These are phyloP conservation scores for Kwoniella sp. DNA, from an alignment of 768 basidiomycete species.

Conservation along the genomic window DNA sequence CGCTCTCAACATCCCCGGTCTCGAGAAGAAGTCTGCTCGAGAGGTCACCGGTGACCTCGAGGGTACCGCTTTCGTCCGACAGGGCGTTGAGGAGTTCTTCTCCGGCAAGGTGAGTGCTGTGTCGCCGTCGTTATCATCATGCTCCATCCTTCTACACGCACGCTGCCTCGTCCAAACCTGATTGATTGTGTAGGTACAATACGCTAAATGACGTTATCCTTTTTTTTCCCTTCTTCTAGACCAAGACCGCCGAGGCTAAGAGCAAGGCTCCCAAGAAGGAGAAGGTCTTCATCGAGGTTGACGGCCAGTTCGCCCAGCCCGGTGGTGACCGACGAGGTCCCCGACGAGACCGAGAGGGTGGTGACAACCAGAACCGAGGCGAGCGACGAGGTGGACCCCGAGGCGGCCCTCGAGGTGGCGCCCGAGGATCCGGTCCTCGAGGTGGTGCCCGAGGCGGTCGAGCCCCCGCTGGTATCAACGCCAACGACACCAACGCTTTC, in stretches of 20 bases:
- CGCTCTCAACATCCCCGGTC: conserved; percentile 52
- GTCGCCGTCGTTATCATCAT: background rate
- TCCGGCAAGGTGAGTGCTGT: conserved; percentile 76
- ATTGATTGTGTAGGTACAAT: no score
- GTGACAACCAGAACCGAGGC: conserved; percentile 40
- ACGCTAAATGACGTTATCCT: no score
- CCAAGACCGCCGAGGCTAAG: conserved; percentile 48
- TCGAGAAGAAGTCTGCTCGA: conserved; percentile 79
- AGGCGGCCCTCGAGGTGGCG: conserved; percentile 59
- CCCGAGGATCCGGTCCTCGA: conserved; percentile 57
- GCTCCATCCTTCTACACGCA: no score
- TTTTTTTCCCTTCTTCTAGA: no score
- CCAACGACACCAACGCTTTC: conserved; percentile 84
- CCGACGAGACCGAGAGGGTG: conserved; percentile 57
- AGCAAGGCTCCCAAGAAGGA: conserved; percentile 57
- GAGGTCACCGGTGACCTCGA: conserved; percentile 65
- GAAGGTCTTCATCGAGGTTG: conserved; percentile 89
- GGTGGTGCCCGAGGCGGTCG: conserved; percentile 55
- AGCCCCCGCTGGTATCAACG: conserved; percentile 61
- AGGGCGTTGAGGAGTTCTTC: conserved; percentile 72
- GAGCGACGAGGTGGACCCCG: conserved; percentile 59
- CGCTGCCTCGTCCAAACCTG: no score
- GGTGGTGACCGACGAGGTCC: conserved; percentile 56
- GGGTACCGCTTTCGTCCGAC: conserved; percentile 72
- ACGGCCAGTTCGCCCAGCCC: conserved; percentile 82